phyloP scores from a whole-genome alignment of 2,329 filamentous ascomycete species.

The Fusarium globosum region DNA sequence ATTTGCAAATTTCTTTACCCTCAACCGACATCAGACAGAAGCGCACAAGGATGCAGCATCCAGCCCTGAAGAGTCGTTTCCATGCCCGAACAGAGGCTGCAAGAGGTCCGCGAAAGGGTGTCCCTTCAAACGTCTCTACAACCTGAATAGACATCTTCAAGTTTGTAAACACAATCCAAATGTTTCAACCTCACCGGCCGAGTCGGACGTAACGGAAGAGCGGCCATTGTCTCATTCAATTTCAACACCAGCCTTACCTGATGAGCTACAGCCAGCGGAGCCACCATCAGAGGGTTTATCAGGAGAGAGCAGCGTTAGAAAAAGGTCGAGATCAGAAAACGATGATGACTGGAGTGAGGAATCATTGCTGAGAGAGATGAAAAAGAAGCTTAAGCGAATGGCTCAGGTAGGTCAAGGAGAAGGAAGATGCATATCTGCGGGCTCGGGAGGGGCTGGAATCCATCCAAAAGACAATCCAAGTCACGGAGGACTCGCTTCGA shows the following conservation, averaged over 20 bases:
- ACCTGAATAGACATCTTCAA: not conserved
- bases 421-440: not conserved
- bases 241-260: not conserved
- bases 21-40: not conserved
- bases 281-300: not conserved
- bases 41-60: not conserved
- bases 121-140: not conserved
- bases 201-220: not conserved
- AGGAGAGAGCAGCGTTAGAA: not conserved
- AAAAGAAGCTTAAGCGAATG: not conserved
- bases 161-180: not conserved
- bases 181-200: not conserved
- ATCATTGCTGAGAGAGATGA: not conserved
- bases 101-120: not conserved
- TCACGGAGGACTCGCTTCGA: not conserved
- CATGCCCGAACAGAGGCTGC: not conserved
- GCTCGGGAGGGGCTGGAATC: not conserved
- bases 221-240: not conserved
- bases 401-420: not conserved
- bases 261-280: not conserved
- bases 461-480: not conserved
- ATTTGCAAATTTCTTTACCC: not conserved
- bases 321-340: not conserved
- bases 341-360: not conserved
- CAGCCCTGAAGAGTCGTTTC: not conserved